Base-by-base conservation (phyloP, 179 eudicot species). In the Beta corolliflora region DNA sequence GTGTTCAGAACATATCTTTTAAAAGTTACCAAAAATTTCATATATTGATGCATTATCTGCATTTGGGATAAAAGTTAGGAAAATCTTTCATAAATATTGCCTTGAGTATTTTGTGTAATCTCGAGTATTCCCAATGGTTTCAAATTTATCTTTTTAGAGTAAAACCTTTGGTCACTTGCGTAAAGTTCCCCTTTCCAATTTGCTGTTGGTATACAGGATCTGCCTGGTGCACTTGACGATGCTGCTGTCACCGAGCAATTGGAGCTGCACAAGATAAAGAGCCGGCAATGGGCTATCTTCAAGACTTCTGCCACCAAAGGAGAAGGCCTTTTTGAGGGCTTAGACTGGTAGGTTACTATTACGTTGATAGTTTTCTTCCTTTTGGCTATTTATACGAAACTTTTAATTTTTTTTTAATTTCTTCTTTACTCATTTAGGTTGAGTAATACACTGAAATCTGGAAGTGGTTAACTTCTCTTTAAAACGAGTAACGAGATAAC, bases 261-360 rank as follows among this genome's bases (percentile, higher is more conserved):
- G 79, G 98, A 93, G 90, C 82, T 97, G 87, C 99, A 94, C 94
- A 97, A 93, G 92, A 94, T 94, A 54, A 97, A 95, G 84, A 97
- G 86, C 82, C 92, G 97, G 23, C 97, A 97, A 68, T 97, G 98
- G 99, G 82, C 99, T 69, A 95, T 97, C 78, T 94, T 97, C 85
- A 97, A 93, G 91, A 92, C 99, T 48, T 94, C 97, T 77, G 99
- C 99, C 46, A 92, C 93, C 14, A 94, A 97, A 87, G 97, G 99
- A 83, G 98, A 97, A 89, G 98, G 99, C 77, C 93, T 97, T 66
- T 91, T 97, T 76, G 98, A 97, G 88, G 99, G 99, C 76, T 88
- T 97, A 85, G 99, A 97, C 85, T 97, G 98, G 98, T 97, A 89
- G 85, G 86, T 80, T 55, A 54, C 45, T 76, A 48, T 31, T 31